Base-by-base conservation (phyloP, 225 moss, liverwort and hornwort species). In the Pleurozium schreberi region DNA sequence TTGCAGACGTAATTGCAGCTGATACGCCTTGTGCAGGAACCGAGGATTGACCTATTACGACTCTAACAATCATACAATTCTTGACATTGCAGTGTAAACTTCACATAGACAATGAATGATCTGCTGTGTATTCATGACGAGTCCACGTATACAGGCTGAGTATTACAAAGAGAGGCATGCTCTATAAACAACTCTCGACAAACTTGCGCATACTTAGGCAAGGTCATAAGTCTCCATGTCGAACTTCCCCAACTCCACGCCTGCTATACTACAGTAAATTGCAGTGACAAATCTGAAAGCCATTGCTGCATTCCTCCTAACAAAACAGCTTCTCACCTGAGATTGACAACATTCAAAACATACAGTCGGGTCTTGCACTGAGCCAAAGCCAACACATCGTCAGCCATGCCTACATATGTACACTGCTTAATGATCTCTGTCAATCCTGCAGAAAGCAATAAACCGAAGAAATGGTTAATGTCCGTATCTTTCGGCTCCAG, bases 351-450 rank as follows among this genome's bases (percentile, higher is more conserved):
- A 85, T 96, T 95, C 78, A 97, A 83, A 65, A 98, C 94, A 84
- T 96, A 96, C 26, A 98, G 95, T 68, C 95, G 95, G 66, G 98
- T 98, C 91, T 97, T 97, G 89, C 93, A 95, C 90, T 98, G 98
- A 78, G 95, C 95, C 91, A 99, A 93, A 88, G 97, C 96, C 86
- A 96, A 87, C 31, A 91, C 91, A 81, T 95, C 96, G 89, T 97
- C 97, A 59, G 96, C 97, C 97, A 97, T 97, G 83, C 98, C 98
- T 85, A 99, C 90, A 86, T 95, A 96, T 16, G 91, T 89, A 90
- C 96, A 96, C 82, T 96, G 96, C 90, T 96, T 97, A 76, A 98
- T 87, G 88, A 98, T 95, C 47, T 98, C 95, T 88, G 92, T 92
- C 87, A 98, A 88, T 66, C 97, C 98, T 98, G 92, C 84, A 88